Evolutionary conservation across 768 basidiomycete genomes (phyloP), one percentile per base, ranked within the genome.

Genomic region (Russula abietina): DNA sequence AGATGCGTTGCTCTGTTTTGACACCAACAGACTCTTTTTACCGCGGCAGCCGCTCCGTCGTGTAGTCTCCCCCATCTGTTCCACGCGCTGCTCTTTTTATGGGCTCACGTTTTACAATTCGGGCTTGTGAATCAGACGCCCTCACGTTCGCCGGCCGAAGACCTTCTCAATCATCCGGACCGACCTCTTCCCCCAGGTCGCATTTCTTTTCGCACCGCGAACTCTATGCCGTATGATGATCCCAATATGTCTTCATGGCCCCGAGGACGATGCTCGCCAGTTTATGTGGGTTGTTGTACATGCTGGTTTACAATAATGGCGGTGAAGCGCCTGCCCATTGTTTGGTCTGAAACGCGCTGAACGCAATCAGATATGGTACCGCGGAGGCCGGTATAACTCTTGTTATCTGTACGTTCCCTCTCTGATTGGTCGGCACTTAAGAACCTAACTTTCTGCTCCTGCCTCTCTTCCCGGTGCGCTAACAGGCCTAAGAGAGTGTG

Each of bases 331-430:
- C 48, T 11, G 64, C 61, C 17, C 66, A 73, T 54, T 77, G 78
- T 77, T 43, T 75, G 26, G 67, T 72, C 22, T 73, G 77, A 52
- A 76, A 77, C 59, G 32, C 69, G 1, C 53, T 74, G 52, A 76
- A 73, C 46, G 76, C 74, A 7, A 61, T 70, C 16, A 75, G 75
- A 30, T 73, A 72, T 57, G 73, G 72, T 14, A 58, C 71, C 41
- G 77, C 79, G 59, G 74, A 79, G 61, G 67, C 70, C 2, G 77
- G 77, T 12, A 74, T 73, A 10, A 74, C 74, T 14, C 65, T 76
- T 19, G 60, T 75, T n/a, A 73, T 75, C 17, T 70, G 78, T 75
- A 59, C 4, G 74, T 67, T 22, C 24, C 10, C 5, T 53, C 24
- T 48, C 24, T 19, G 41, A 38, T 48, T 14, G 26, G 22, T 16